Evolutionary conservation across 1,284 basidiomycete genomes (phyloP).

Genomic region (Schizophyllum amplum): DNA sequence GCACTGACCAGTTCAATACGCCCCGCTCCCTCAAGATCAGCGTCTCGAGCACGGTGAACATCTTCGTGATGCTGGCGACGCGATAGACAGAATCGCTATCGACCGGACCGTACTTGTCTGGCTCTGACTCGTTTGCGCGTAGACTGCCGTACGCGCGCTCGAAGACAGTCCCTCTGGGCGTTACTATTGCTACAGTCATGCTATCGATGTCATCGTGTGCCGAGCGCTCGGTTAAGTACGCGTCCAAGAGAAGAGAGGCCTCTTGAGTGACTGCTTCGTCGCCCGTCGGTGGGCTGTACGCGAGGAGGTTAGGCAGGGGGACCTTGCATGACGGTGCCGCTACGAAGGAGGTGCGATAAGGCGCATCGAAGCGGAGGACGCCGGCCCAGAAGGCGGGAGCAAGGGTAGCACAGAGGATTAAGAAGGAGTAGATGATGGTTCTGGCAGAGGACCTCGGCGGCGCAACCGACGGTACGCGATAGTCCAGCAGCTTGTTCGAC

Average conservation of each 20-base stretch:
- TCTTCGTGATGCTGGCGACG: constrained; percentile 39
- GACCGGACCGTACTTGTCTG: constrained; percentile 16
- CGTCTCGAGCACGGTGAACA: constrained; percentile 38
- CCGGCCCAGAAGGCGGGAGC: background rate
- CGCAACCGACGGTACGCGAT: too few relatives aligned
- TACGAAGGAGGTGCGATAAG: constrained; percentile 13
- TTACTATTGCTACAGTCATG: constrained; percentile 31
- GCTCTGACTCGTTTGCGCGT: constrained; percentile 35
- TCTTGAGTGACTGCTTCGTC: constrained; percentile 8
- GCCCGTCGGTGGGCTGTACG: constrained; percentile 11
- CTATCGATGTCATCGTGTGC: constrained; percentile 27
- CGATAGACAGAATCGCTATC: constrained; percentile 37
- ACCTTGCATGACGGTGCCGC: constrained; percentile 8
- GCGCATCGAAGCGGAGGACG: background rate
- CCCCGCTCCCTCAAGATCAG: constrained; percentile 37
- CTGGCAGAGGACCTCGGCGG: too few relatives aligned
- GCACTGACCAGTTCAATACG: constrained; percentile 34
- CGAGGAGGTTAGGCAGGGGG: constrained; percentile 17
- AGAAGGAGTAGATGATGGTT: background rate
- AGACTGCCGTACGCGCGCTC: constrained; percentile 28
- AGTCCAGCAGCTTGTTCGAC: too few relatives aligned
- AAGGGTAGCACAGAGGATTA: background rate
- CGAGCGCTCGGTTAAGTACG: constrained; percentile 11
- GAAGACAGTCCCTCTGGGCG: constrained; percentile 28
- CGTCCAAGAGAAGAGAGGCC: constrained; percentile 11